Base-by-base conservation (phyloP, 2,329 filamentous ascomycete genomes). In the Xylariaceae sp. region DNA sequence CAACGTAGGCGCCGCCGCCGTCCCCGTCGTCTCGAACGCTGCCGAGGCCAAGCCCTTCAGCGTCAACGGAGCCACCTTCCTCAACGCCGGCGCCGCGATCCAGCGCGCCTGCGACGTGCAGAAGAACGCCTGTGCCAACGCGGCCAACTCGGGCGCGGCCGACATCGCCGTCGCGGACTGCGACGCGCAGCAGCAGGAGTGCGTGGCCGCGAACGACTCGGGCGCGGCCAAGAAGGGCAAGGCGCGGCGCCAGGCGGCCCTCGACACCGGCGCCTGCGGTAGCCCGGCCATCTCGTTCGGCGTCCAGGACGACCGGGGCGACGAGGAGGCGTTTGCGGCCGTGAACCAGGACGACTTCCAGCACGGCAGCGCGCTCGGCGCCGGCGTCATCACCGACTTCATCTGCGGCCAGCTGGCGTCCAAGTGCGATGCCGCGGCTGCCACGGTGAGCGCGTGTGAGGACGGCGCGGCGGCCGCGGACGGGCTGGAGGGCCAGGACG, bases 31-130 rank as follows among this genome's bases (percentile, higher is more conserved):
- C 50, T 61, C 60, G 50, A 42, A 48, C 41, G 62, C 63, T 3
- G 56, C 58, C 4, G 57, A 60, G 29, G 52, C 61, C 34, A 66
- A 66, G 13, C 71, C 71, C 39, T 76, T 75, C 57, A 63, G 57
- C 37, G 79, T 79, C 48, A 79, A 73, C 42, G 72, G 69, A 13
- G 70, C 71, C 41, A 77, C 69, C 46, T 83, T 82, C 59, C 64
- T 72, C 4, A 68, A 68, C 49, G 50, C 56, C 9, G 66, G 62
- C 34, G 71, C 68, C 28, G 72, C 72, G 9, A 54, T 72, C 43
- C 63, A 67, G 58, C 69, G 72, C 19, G 71, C 70, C 9, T 75
- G 72, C 54, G 66, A 70, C 43, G 63, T 73, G 29, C 71, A 74
- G 60, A 66, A 74, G 61, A 74, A 74, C 56, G 63, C 65, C 9